Conservation (phyloP, 2,329 filamentous ascomycete species). For the Penicillium freii region DNA sequence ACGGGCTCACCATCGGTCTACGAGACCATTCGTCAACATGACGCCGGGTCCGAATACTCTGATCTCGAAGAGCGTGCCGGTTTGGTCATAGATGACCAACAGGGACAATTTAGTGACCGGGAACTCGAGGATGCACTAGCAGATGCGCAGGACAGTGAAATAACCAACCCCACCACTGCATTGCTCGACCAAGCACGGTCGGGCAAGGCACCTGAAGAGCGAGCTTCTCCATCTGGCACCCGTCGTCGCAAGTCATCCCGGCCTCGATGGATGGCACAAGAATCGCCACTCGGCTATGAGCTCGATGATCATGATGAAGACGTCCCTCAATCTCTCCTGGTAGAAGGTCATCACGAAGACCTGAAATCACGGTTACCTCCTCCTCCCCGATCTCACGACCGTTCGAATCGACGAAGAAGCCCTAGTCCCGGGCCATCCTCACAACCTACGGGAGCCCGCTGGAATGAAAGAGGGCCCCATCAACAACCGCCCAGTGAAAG, state of each 20-base stretch:
- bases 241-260: constrained; percentile 31
- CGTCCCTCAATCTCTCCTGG: constrained; percentile 61
- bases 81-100: constrained; percentile 50
- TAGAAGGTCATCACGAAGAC: constrained; percentile 51
- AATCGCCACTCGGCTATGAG: constrained; percentile 34
- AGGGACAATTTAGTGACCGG: constrained; percentile 54
- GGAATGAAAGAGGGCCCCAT: constrained; percentile 50
- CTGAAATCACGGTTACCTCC: constrained; percentile 39
- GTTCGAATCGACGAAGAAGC: constrained; percentile 20
- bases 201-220: constrained; percentile 18
- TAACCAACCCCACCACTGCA: constrained; percentile 45
- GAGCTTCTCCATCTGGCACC: constrained; percentile 19
- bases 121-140: constrained; percentile 58
- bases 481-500: constrained; percentile 33
- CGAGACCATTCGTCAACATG: constrained; percentile 48
- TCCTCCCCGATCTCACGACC: constrained; percentile 32
- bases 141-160: constrained; percentile 50
- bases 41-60: constrained; percentile 46
- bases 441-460: constrained; percentile 47
- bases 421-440: constrained; percentile 43
- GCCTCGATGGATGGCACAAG: constrained; percentile 32
- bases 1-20: constrained; percentile 50
- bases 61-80: constrained; percentile 48
- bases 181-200: constrained; percentile 37
- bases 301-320: constrained; percentile 60